phyloP scores from a whole-genome alignment of 345 rosid species.

The Aethionema arabicum region DNA sequence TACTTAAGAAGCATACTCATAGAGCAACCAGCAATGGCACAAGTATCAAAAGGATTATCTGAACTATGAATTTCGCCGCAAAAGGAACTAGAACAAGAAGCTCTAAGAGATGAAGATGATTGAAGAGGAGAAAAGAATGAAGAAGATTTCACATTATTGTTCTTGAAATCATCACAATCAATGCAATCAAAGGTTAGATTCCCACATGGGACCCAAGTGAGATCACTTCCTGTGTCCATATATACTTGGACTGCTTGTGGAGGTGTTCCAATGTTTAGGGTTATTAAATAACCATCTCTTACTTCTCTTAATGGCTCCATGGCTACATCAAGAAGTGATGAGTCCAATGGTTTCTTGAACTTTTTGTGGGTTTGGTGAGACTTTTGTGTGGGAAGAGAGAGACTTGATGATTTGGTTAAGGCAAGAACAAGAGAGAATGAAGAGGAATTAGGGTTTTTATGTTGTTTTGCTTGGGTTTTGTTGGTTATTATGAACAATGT shows the following conservation, averaged over 20 bases:
- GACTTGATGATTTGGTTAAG: slow-evolving; percentile 48
- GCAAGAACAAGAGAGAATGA: slow-evolving; percentile 47
- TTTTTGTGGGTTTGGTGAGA: slow-evolving; percentile 26
- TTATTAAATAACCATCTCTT: slow-evolving; percentile 75
- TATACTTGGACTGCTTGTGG: slow-evolving; percentile 67
- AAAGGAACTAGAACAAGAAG: slow-evolving; percentile 52
- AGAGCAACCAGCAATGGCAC: slow-evolving; percentile 70
- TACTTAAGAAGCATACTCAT: slow-evolving; percentile 52
- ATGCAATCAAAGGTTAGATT: slow-evolving; percentile 69
- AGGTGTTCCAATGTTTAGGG: slow-evolving; percentile 74
- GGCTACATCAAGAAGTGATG: slow-evolving; percentile 33
- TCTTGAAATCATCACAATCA: slow-evolving; percentile 63
- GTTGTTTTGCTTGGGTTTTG: slow-evolving; percentile 41
- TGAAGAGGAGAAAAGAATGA: slow-evolving; percentile 57
- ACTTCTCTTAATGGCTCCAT: slow-evolving; percentile 63
- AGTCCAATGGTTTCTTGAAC: slow-evolving; percentile 34
- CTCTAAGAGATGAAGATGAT: slow-evolving; percentile 61
- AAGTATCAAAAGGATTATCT: slow-evolving; percentile 69
- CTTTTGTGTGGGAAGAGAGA: slow-evolving; percentile 42
- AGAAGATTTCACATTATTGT: slow-evolving; percentile 35
- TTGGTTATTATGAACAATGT: slow-evolving; percentile 19
- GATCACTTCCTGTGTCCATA: slow-evolving; percentile 92
- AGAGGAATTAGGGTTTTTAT: slow-evolving; percentile 33
- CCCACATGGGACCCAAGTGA: slow-evolving; percentile 92
- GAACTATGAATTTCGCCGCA: slow-evolving; percentile 71